Conservation (phyloP, 805 yeast species). For the Scheffersomyces coipomensis region DNA sequence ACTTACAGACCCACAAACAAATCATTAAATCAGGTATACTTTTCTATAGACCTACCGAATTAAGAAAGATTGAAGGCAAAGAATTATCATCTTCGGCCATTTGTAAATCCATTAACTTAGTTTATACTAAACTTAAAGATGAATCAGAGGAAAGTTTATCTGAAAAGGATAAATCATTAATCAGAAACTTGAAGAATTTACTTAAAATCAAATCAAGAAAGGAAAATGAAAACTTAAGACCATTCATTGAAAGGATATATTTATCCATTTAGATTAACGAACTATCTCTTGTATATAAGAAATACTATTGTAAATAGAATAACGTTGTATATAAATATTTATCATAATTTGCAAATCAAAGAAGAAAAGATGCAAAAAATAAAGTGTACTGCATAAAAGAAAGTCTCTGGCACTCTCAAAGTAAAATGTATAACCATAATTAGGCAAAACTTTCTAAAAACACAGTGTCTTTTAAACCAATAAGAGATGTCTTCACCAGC, state of each 20-base stretch:
- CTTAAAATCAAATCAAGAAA: conserved; percentile 11
- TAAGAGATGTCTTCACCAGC: conserved; percentile 6
- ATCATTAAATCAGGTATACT: conserved; percentile 27
- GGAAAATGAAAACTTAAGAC: conserved; percentile 11
- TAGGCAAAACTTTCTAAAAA: too few relatives aligned
- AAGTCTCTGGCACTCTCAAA: too few relatives aligned
- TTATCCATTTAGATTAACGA: neutral
- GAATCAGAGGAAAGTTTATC: conserved; percentile 13
- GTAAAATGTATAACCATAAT: too few relatives aligned
- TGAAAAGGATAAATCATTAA: conserved; percentile 16
- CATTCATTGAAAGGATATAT: conserved; percentile 11
- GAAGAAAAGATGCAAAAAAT: too few relatives aligned
- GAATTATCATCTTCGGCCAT: conserved; percentile 15
- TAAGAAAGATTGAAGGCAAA: conserved; percentile 17
- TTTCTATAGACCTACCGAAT: conserved; percentile 23
- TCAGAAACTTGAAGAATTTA: conserved; percentile 16
- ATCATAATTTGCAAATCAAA: too few relatives aligned
- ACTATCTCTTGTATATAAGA: neutral
- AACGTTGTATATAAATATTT: neutral
- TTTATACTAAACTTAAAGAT: conserved; percentile 14
- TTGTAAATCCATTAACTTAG: conserved; percentile 19
- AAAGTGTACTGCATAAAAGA: too few relatives aligned
- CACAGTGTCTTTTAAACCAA: too few relatives aligned
- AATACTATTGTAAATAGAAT: neutral
- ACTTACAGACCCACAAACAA: conserved; percentile 20